Evolutionary conservation across 768 basidiomycete species (phyloP).

Genomic region (Phanerodontia chrysosporium): DNA sequence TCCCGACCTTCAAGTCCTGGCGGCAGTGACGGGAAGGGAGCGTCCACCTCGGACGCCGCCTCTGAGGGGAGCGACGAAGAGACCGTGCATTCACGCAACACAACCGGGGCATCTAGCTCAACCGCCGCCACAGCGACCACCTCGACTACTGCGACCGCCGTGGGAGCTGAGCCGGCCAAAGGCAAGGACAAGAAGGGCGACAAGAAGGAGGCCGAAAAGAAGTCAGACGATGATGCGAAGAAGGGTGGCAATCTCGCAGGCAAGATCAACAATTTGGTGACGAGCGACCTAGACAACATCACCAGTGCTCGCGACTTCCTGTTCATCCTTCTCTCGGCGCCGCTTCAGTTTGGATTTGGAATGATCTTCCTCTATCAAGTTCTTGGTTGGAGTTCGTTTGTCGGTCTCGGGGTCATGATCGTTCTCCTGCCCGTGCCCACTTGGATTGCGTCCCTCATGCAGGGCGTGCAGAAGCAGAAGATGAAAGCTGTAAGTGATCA

Average conservation of each 20-base stretch:
- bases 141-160: conserved; percentile 6
- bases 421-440: conserved; percentile 42
- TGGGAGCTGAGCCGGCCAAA: not conserved
- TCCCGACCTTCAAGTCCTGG: not conserved
- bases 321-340: conserved; percentile 9
- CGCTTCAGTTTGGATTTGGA: conserved; percentile 5
- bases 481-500: conserved; percentile 41
- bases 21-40: not conserved
- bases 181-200: not conserved
- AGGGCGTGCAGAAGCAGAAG: conserved; percentile 31
- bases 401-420: conserved; percentile 39
- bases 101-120: not conserved
- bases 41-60: conserved; percentile 2
- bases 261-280: conserved; percentile 73
- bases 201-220: conserved; percentile 1
- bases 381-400: conserved; percentile 31
- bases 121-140: conserved; percentile 1
- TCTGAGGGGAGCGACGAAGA: conserved; percentile 1
- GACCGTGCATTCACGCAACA: not conserved
- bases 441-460: conserved; percentile 32
- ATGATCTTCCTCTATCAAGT: conserved; percentile 26
- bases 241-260: conserved; percentile 54
- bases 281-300: conserved; percentile 26
- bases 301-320: conserved; percentile 17
- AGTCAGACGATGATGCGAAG: not conserved